Percentiles rank a stretch among this genome's conserved stretches.
These are phyloP conservation scores for Lipomyces sp. DNA, from an alignment of 805 yeast genomes.

Conservation along the genomic window DNA sequence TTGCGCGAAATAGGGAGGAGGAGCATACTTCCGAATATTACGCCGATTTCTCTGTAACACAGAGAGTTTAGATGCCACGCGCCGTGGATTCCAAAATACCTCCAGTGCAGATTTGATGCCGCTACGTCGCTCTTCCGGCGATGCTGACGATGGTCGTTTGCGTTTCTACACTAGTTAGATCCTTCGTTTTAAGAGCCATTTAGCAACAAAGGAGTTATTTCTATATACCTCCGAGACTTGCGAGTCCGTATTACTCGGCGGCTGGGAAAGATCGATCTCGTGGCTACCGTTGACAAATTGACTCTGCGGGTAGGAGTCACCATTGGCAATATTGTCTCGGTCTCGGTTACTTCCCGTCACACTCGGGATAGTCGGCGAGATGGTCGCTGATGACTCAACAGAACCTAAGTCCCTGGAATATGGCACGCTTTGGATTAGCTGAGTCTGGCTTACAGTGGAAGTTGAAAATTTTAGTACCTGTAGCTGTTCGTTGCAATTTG, in stretches of 20 bases:
- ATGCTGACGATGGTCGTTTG: neutral
- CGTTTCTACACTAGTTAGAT: neutral
- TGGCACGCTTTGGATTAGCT: neutral
- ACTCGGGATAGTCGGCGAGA: conserved; percentile 11
- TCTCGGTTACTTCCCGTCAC: neutral
- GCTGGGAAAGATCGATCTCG: neutral
- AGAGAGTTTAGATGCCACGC: conserved; percentile 7
- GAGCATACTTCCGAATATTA: conserved; percentile 9
- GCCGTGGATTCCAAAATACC: neutral
- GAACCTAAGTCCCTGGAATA: conserved; percentile 1
- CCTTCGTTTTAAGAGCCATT: neutral
- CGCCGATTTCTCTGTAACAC: neutral
- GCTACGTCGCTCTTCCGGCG: neutral
- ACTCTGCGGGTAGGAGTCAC: neutral
- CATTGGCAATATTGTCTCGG: neutral
- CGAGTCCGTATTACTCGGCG: neutral
- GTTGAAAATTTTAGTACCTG: neutral
- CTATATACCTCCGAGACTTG: neutral
- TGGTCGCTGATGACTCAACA: conserved; percentile 8
- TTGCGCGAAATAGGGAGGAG: conserved; percentile 14
- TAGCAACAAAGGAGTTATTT: neutral
- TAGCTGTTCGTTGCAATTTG: conserved; percentile 3
- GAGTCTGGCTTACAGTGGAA: too few species aligned
- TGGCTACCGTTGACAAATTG: neutral
- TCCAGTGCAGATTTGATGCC: neutral